Evolutionary conservation across 495 filamentous ascomycete species (phyloP).

Genomic region (Amphirosellinia nigrospora): DNA sequence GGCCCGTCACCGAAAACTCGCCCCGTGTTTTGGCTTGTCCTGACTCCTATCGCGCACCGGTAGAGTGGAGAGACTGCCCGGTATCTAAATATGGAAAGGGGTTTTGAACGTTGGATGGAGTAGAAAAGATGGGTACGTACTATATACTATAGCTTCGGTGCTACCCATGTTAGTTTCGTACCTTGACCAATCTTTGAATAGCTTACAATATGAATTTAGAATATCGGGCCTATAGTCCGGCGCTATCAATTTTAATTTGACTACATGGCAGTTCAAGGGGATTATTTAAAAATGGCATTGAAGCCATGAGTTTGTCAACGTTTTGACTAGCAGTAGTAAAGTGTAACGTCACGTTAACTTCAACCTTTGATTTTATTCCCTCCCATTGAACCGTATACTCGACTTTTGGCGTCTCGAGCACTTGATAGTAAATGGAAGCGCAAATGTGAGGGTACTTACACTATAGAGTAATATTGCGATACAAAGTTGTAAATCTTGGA

Average conservation of each 20-base stretch:
- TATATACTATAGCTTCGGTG: not conserved
- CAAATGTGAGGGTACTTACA: too few species aligned
- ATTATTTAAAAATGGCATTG: not conserved
- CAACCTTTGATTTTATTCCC: not conserved
- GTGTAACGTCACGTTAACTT: not conserved
- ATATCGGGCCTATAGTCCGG: not conserved
- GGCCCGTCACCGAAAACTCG: not conserved
- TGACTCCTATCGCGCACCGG: not conserved
- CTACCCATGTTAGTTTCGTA: not conserved
- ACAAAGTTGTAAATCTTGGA: not conserved
- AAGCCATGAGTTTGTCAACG: not conserved
- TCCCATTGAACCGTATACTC: not conserved
- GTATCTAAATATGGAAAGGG: conserved; percentile 3
- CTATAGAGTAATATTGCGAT: too few species aligned
- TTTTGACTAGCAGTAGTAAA: not conserved
- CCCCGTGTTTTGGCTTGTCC: not conserved
- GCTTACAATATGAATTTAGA: not conserved
- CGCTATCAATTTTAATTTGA: not conserved
- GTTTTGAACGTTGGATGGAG: not conserved
- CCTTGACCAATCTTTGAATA: not conserved
- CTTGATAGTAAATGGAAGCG: not conserved
- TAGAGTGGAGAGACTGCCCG: not conserved
- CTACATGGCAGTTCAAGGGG: not conserved
- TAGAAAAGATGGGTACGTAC: not conserved
- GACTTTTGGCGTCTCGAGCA: not conserved